Conservation (phyloP, 148 eudicot genomes). For the Suaeda aralocaspica region DNA sequence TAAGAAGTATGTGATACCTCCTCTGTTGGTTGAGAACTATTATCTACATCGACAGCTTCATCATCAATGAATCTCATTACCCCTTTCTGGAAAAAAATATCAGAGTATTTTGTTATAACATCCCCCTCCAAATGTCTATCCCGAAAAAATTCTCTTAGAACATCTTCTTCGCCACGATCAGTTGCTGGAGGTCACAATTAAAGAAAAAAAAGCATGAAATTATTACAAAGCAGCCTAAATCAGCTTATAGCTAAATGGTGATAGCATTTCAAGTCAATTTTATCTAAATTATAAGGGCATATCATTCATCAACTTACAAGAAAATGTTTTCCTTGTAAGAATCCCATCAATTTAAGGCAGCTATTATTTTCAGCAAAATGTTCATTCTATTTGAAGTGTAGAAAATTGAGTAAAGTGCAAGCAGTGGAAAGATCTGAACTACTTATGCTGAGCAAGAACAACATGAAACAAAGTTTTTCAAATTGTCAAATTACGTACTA, state of each 20-base stretch:
- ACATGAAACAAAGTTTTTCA: too few relatives aligned
- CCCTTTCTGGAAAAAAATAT: conserved; percentile 31
- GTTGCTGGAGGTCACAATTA: conserved; percentile 27
- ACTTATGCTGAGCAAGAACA: too few relatives aligned
- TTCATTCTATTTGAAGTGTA: background rate
- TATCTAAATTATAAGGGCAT: background rate
- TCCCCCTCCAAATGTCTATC: conserved; percentile 47
- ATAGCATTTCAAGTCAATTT: background rate
- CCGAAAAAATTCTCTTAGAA: conserved; percentile 35
- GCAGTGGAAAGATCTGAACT: too few relatives aligned
- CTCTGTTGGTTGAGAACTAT: conserved; percentile 13
- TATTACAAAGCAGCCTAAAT: background rate
- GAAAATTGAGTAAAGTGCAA: too few relatives aligned
- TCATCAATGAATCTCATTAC: conserved; percentile 9
- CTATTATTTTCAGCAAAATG: background rate
- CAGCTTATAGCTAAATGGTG: background rate
- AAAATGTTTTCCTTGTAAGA: background rate
- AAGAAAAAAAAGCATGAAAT: conserved; percentile 2
- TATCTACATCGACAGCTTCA: conserved; percentile 10
- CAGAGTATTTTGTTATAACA: conserved; percentile 34
- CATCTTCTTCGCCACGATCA: conserved; percentile 35
- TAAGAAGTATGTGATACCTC: conserved; percentile 22
- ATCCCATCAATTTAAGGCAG: background rate
- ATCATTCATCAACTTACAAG: conserved; percentile 2
- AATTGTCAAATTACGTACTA: too few relatives aligned